Evolutionary conservation across 78 protist species (phyloP).

Genomic region (Dictyostelium firmibasis): DNA sequence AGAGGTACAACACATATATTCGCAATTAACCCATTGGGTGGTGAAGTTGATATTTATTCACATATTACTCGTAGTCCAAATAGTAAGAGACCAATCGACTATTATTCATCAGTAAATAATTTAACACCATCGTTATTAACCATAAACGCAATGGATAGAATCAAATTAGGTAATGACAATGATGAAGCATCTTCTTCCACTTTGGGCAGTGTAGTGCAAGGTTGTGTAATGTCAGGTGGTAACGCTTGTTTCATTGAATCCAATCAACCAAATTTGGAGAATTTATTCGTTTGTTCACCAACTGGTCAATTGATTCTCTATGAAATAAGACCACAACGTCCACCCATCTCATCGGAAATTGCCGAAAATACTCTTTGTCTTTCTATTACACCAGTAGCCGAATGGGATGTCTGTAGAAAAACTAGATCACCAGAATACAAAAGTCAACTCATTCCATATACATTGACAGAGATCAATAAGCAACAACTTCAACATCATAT

Average conservation of each 20-base stretch:
- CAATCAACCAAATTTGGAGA: conserved; percentile 5
- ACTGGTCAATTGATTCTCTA: conserved; percentile 66
- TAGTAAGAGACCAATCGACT: conserved; percentile 3
- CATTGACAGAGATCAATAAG: not conserved
- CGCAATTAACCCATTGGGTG: conserved; percentile 72
- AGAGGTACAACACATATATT: conserved; percentile 73
- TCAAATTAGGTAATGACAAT: conserved; percentile 53
- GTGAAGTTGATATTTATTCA: conserved; percentile 70
- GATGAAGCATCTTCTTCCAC: not conserved
- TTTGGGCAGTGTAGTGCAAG: not conserved
- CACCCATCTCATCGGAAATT: conserved; percentile 25
- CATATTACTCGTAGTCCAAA: conserved; percentile 36
- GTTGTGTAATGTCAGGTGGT: conserved; percentile 11
- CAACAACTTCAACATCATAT: not conserved
- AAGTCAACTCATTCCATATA: conserved; percentile 28
- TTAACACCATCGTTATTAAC: conserved; percentile 46
- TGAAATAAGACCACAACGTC: conserved; percentile 59
- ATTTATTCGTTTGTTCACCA: conserved; percentile 42
- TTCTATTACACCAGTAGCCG: conserved; percentile 4
- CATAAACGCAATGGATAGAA: conserved; percentile 65
- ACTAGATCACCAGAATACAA: conserved; percentile 31
- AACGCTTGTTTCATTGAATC: conserved; percentile 62
- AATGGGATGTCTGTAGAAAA: conserved; percentile 74
- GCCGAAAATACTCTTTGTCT: conserved; percentile 61
- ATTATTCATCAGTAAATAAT: conserved; percentile 18